Base-by-base conservation (phyloP, 2,329 filamentous ascomycete genomes). In the Colletotrichum agaves region DNA sequence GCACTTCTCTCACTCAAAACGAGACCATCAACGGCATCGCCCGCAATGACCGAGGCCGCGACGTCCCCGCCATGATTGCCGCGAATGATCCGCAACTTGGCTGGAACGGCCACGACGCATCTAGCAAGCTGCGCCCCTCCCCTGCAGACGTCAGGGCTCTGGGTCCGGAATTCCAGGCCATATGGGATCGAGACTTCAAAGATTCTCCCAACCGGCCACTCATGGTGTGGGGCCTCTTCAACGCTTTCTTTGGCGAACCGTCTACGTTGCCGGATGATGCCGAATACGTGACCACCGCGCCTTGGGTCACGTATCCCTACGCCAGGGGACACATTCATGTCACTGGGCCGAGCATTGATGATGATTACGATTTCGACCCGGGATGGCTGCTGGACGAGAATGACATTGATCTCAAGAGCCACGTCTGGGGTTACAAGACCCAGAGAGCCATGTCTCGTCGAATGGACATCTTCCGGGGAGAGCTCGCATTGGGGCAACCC, bases 351-450 rank as follows among this genome's bases (percentile, higher is more conserved):
- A 71, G 74, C 4, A 71, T 80, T 2, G 73, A 77, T 19, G 77
- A 80, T 35, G 73, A 75, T 3, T 78, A 82, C 7, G 81, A 85
- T 55, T 87, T 88, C 53, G 82, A 85, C 61, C 78, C 82, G 0
- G 86, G 85, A 21, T 87, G 81, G 75, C 78, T 88, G 33, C 79
- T 75, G 17, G 80, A 87, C 69, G 72, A 77, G 27, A 61, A 82
- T 23, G 80, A 81, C 3, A 76, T 87, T n/a, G 88, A 91, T 72
- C 50, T 90, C 35, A 86, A 86, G 75, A 88, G 85, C 71, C 84
- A 88, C 17, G 72, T 89, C 4, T 91, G 88, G 88, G 84, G 80
- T 0, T 91, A 91, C 80, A 91, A 91, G 76, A 86, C 84, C 71
- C 81, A 83, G 17, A 86, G 89, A 2, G 88, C 90, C 73, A 85